Base-by-base conservation (phyloP, 1,139 yeast genomes). In the Taphrina flavorubra region DNA sequence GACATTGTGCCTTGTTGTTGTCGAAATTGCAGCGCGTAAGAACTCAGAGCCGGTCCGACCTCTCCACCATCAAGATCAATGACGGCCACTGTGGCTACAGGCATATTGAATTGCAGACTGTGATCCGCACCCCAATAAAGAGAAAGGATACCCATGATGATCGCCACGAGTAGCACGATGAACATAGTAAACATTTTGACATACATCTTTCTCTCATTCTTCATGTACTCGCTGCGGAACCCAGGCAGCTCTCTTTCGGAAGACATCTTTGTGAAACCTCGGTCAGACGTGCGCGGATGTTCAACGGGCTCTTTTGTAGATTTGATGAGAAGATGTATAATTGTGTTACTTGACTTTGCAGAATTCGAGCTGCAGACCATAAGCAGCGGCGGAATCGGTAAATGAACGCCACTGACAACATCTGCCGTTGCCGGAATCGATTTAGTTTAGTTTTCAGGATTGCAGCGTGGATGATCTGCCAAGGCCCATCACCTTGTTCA, bases 111-210 rank as follows among this genome's bases (percentile, higher is more conserved):
- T 25, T 57, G 68, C 40, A 65, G 42, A 36, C 55, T 42, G 59
- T 65, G 68, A 13, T 56, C 58, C 16, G 68, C 68, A n/a, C 68
- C 68, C 68, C 68, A 65, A 18, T 65, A 65, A 7, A 57, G 20
- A 10, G 49, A 49, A 14, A 55, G 55, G 20, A 65, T 49, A 14
- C 68, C 68, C 49, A 56, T 47, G 46, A 65, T 40, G 34, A 65
- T 65, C 6, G 51, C 44, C 10, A 46, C 51, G 7, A 65, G 51
- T 6, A 65, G 63, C 7, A 65, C 58, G 11, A 57, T 13, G 58
- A 58, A 57, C 44, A 57, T 16, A 11, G 34, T 18, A 36, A 49
- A 46, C 59, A 65, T 57, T 18, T 65, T 65, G 20, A 25, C 16
- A 39, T 42, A 57, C 56, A 25, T 16, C 39, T 65, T 65, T 16